phyloP scores from a whole-genome alignment of 2,329 filamentous ascomycete genomes.

The Neurospora sp. region DNA sequence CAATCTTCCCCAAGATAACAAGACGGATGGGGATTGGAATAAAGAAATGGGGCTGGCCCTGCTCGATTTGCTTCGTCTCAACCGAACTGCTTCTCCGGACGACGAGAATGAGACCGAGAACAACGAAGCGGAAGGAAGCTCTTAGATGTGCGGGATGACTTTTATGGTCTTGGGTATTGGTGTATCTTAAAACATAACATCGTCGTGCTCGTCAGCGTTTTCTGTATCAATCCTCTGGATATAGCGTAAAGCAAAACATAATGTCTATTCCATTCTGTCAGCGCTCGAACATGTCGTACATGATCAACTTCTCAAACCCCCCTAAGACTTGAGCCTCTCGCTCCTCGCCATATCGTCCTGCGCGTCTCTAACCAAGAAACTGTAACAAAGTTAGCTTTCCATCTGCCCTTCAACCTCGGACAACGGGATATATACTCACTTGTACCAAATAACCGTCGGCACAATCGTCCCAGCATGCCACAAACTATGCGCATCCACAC shows the following conservation, averaged over 20 bases:
- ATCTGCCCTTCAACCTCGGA: slow-evolving; percentile 1
- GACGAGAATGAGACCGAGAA: not conserved
- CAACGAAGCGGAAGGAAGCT: not conserved
- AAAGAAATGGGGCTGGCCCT: not conserved
- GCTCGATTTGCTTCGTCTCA: not conserved
- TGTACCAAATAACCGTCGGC: slow-evolving; percentile 87
- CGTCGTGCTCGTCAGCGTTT: not conserved
- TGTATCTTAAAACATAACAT: not conserved
- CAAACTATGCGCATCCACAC: slow-evolving; percentile 85
- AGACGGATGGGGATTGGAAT: not conserved
- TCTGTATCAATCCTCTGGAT: not conserved
- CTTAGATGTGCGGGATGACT: not conserved
- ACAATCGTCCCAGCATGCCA: slow-evolving; percentile 93
- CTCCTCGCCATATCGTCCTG: slow-evolving; percentile 66
- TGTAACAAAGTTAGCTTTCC: slow-evolving; percentile 25
- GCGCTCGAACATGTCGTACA: not conserved
- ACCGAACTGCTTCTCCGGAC: not conserved
- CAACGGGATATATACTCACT: slow-evolving; percentile 53
- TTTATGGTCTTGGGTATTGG: not conserved
- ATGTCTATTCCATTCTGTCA: not conserved
- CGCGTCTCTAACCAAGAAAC: slow-evolving; percentile 79
- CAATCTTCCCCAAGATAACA: not conserved
- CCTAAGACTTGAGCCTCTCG: slow-evolving; percentile 56
- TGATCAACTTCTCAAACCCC: slow-evolving; percentile 20
- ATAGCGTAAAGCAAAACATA: not conserved